Percentiles rank a stretch among this genome's conserved stretches.
Conservation (phyloP, 2,329 filamentous ascomycete genomes). For the Arthroderma sp. region DNA sequence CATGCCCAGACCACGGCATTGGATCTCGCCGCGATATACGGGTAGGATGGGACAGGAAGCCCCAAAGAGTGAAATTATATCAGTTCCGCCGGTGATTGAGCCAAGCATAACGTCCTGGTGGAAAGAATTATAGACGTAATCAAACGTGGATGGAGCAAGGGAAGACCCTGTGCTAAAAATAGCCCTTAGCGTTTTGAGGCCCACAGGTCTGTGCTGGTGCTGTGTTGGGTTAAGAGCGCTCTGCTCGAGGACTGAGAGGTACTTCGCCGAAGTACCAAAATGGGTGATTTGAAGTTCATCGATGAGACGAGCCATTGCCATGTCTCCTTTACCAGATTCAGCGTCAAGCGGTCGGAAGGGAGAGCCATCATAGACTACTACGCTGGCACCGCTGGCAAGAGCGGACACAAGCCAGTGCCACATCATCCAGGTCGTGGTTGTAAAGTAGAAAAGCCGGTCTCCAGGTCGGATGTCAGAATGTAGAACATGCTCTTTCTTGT, state of each 20-base stretch:
- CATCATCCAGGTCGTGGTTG: constrained; percentile 98
- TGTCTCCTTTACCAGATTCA: constrained; percentile 49
- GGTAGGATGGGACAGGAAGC: constrained; percentile 65
- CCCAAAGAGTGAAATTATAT: constrained; percentile 92
- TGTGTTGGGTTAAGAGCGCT: constrained; percentile 49
- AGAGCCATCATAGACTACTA: constrained; percentile 84
- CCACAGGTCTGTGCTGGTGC: constrained; percentile 31
- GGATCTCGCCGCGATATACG: constrained; percentile 60
- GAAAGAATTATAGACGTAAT: constrained; percentile 76
- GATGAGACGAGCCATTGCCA: constrained; percentile 71
- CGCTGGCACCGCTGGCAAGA: constrained; percentile 65
- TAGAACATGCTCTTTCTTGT: constrained; percentile 90
- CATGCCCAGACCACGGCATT: constrained; percentile 68
- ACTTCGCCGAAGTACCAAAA: constrained; percentile 90
- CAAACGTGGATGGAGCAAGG: constrained; percentile 81
- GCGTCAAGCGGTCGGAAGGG: constrained; percentile 59
- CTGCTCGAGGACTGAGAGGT: constrained; percentile 80
- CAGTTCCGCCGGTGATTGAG: constrained; percentile 89
- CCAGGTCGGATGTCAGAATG: constrained; percentile 65
- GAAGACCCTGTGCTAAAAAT: constrained; percentile 93
- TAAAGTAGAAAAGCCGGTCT: constrained; percentile 81
- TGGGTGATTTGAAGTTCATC: constrained; percentile 73
- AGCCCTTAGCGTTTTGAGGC: constrained; percentile 49
- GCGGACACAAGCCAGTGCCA: constrained; percentile 94
- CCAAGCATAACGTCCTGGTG: constrained; percentile 69